Conservation (phyloP, 352 stramenopile species). For the Phytopythium cucurbitacearum region DNA sequence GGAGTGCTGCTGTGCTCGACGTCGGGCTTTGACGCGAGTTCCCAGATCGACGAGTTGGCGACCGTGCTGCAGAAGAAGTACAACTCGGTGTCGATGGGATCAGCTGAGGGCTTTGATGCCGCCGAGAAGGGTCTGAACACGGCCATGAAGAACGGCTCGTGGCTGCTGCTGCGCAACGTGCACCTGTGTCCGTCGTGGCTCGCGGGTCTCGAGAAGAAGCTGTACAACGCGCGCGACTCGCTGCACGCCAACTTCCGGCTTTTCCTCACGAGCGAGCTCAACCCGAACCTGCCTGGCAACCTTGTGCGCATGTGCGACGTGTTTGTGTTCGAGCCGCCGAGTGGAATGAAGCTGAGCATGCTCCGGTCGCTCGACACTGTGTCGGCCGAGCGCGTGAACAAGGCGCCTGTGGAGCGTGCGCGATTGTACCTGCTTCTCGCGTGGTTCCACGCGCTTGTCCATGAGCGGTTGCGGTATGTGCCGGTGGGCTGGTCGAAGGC, state of each 20-base stretch:
- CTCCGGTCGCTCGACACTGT: conserved; percentile 94
- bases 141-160: conserved; percentile 95
- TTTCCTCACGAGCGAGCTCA: conserved; percentile 99
- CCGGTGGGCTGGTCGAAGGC: conserved; percentile 97
- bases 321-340: conserved; percentile 97
- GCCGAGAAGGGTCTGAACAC: conserved; percentile 94
- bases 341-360: conserved; percentile 97
- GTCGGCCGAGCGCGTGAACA: conserved; percentile 88
- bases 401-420: conserved; percentile 80
- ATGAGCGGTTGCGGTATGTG: conserved; percentile 97
- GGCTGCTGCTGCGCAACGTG: conserved; percentile 99
- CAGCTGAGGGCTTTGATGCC: conserved; percentile 93
- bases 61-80: conserved; percentile 90
- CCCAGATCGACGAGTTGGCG: conserved; percentile 95
- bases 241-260: conserved; percentile 79
- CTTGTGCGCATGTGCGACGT: conserved; percentile 96
- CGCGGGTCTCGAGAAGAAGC: conserved; percentile 95
- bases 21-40: conserved; percentile 97
- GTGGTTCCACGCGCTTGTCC: conserved; percentile 98
- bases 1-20: conserved; percentile 97
- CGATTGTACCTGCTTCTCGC: conserved; percentile 96
- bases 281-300: conserved; percentile 93
- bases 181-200: conserved; percentile 99
- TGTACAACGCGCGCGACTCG: conserved; percentile 84
- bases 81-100: conserved; percentile 98